Conservation (phyloP, 371 early-diverging fungal genomes). For the Rhizopus delemar region DNA sequence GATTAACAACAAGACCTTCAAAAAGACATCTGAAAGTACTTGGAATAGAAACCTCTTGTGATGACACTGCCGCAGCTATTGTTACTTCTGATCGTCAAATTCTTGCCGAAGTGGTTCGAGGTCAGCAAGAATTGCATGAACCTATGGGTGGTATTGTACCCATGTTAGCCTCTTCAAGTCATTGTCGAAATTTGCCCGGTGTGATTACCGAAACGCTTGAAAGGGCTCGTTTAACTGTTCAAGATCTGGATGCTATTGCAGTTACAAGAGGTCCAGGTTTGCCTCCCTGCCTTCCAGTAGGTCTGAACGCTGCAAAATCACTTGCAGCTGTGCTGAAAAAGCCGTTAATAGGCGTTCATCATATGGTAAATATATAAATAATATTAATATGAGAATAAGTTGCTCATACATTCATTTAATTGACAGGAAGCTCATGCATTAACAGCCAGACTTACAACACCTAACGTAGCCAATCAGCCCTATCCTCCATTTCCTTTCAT, state of each 20-base stretch:
- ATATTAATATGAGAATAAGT: too few species aligned
- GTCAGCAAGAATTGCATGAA: slow-evolving; percentile 76
- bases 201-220: slow-evolving; percentile 69
- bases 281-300: slow-evolving; percentile 74
- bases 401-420: too few species aligned
- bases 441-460: slow-evolving; percentile 61
- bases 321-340: slow-evolving; percentile 71
- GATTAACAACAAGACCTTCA: neutral
- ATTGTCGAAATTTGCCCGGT: slow-evolving; percentile 66
- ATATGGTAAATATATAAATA: slow-evolving; percentile 62
- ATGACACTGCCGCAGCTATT: slow-evolving; percentile 82
- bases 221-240: slow-evolving; percentile 51
- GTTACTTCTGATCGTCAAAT: slow-evolving; percentile 73
- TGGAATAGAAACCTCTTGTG: slow-evolving; percentile 84
- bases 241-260: slow-evolving; percentile 77
- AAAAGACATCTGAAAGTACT: slow-evolving; percentile 46
- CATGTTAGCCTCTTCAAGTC: slow-evolving; percentile 70
- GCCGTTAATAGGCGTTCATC: slow-evolving; percentile 82
- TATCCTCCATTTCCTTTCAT: slow-evolving; percentile 71
- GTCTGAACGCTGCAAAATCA: slow-evolving; percentile 78
- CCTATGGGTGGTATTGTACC: slow-evolving; percentile 85
- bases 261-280: slow-evolving; percentile 86
- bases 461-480: slow-evolving; percentile 20
- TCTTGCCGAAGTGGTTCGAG: slow-evolving; percentile 63
- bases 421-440: slow-evolving; percentile 71